Percentiles rank a stretch among this genome's conserved stretches.
Conservation (phyloP, 768 basidiomycete species). For the Lepiota subincarnata region DNA sequence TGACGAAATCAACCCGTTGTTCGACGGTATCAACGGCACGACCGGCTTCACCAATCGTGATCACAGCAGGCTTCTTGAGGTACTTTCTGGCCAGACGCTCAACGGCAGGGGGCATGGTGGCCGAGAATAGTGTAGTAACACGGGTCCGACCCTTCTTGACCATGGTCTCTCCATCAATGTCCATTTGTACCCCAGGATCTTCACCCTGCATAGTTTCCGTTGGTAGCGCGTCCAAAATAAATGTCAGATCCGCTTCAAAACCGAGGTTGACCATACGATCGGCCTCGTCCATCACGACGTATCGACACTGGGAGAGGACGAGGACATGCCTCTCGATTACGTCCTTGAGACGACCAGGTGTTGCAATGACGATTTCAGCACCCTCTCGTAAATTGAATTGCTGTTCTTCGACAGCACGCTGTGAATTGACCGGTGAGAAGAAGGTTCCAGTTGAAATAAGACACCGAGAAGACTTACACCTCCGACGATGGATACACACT, state of each 20-base stretch:
- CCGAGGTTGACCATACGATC: constrained; percentile 99
- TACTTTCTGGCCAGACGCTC: constrained; percentile 95
- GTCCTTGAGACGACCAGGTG: constrained; percentile 97
- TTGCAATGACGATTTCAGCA: constrained; percentile 98
- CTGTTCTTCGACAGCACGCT: constrained; percentile 95
- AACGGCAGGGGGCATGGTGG: constrained; percentile 98
- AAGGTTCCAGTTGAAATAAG: constrained; percentile 1
- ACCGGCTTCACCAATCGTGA: constrained; percentile 97
- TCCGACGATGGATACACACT: constrained; percentile 97
- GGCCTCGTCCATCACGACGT: constrained; percentile 99
- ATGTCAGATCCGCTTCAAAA: constrained; percentile 91
- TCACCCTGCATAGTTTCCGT: constrained; percentile 86
- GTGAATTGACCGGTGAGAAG: constrained; percentile 10
- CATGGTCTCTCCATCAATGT: constrained; percentile 66
- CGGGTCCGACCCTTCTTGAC: constrained; percentile 74
- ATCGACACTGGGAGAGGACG: constrained; percentile 94
- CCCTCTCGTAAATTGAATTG: constrained; percentile 97
- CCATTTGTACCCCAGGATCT: constrained; percentile 70
- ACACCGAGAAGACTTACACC: constrained; percentile 54
- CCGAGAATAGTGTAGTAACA: constrained; percentile 96
- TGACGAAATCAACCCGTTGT: constrained; percentile 91
- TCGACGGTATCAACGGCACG: constrained; percentile 98
- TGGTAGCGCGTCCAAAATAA: constrained; percentile 91
- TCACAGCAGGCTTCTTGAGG: constrained; percentile 85
- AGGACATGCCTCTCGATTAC: constrained; percentile 95